These are phyloP conservation scores for Fusarium chlamydosporum DNA, from an alignment of 2,329 filamentous ascomycete species.

Conservation along the genomic window DNA sequence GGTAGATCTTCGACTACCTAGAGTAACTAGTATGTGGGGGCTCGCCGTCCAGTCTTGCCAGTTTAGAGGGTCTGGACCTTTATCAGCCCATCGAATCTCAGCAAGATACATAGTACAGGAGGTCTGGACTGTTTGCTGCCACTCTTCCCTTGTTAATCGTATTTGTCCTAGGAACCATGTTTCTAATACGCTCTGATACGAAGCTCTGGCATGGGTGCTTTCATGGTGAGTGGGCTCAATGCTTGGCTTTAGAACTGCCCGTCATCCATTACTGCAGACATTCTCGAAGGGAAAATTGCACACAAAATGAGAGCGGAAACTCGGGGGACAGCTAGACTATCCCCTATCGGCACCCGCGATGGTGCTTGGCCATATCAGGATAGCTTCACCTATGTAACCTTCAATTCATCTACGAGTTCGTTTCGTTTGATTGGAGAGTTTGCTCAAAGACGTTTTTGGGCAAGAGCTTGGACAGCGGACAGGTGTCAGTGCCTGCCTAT, in stretches of 20 bases:
- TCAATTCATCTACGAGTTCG: constrained; percentile 16
- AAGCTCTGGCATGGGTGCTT: neutral
- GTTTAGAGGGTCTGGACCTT: constrained; percentile 2
- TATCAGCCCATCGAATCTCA: neutral
- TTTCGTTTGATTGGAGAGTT: constrained; percentile 27
- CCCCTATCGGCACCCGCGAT: constrained; percentile 25
- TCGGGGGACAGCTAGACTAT: neutral
- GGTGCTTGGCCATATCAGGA: constrained; percentile 20
- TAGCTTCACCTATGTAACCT: constrained; percentile 25
- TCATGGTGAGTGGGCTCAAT: neutral
- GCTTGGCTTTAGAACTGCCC: neutral
- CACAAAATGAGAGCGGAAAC: constrained; percentile 1
- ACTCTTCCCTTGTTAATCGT: neutral
- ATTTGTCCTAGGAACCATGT: neutral
- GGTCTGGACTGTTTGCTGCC: constrained; percentile 13
- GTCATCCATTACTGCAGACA: neutral
- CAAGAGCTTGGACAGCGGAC: constrained; percentile 2
- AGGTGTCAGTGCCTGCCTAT: constrained; percentile 17
- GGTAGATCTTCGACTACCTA: constrained; percentile 22
- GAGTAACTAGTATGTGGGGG: neutral
- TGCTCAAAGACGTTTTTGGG: constrained; percentile 18
- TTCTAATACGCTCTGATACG: neutral
- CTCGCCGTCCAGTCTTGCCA: neutral
- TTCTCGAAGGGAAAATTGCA: neutral
- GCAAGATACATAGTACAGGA: neutral